Evolutionary conservation across 2,329 filamentous ascomycete species (phyloP).

Genomic region (Penicillium carneum): DNA sequence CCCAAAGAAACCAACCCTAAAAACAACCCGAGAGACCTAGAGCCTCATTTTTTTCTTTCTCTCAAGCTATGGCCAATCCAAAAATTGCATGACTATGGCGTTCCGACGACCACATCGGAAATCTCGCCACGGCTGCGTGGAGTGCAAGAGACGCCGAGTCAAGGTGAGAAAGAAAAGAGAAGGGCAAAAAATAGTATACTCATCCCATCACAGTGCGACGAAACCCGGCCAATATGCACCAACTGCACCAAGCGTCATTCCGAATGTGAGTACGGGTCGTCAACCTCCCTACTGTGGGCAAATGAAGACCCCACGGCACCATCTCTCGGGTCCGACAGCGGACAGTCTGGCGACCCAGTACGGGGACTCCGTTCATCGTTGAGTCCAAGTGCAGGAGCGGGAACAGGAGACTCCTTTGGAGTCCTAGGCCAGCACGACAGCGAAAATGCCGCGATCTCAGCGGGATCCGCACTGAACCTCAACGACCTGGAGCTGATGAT

Average conservation of each 20-base stretch:
- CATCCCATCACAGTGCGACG: constrained; percentile 41
- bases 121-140: constrained; percentile 46
- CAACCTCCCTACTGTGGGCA: constrained; percentile 43
- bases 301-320: constrained; percentile 31
- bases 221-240: constrained; percentile 42
- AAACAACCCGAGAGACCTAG: neutral
- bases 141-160: constrained; percentile 47
- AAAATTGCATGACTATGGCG: constrained; percentile 38
- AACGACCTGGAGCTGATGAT: constrained; percentile 55
- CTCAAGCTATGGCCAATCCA: constrained; percentile 16
- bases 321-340: constrained; percentile 24
- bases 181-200: neutral
- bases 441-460: constrained; percentile 10
- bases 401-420: constrained; percentile 35
- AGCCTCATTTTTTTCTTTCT: constrained; percentile 6
- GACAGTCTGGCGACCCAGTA: constrained; percentile 12
- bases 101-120: constrained; percentile 47
- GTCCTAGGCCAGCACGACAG: constrained; percentile 35
- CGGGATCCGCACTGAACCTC: constrained; percentile 49
- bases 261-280: constrained; percentile 45
- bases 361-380: constrained; percentile 9
- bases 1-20: neutral
- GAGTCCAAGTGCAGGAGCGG: neutral
- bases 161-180: constrained; percentile 36
- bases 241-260: constrained; percentile 45